Evolutionary conservation across 2,329 filamentous ascomycete species (phyloP), one percentile per base, ranked within the genome.

Genomic region (Cladosporium cucumerinum): DNA sequence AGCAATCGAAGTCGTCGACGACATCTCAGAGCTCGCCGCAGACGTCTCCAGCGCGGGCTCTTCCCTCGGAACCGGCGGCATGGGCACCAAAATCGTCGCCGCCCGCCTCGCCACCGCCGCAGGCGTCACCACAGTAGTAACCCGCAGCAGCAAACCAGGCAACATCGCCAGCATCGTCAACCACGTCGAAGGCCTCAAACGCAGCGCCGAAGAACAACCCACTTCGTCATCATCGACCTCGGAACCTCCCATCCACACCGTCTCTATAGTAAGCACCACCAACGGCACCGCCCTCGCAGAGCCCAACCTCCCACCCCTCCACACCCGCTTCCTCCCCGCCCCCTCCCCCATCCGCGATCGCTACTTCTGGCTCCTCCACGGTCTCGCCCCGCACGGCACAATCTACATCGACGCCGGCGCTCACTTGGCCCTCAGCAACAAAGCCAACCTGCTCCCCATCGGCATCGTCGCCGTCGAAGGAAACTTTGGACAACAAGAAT

Each of bases 51-150:
- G 90, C 32, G 91, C 92, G 25, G 95, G 95, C 4, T 97, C 93
- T 2, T 84, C 90, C 4, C 81, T 99, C 18, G 95, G 95, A 25
- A 99, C 95, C 1, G 95, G 95, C 23, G 95, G 95, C 52, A 99
- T 99, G 95, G 89, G 90, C 68, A 99, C 95, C 65, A 99, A 99
- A 81, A 97, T 99, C 71, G 89, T 96, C 28, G 95, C 95, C 61
- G 95, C 95, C 28, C 87, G 91, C 62, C 85, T 99, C 46, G 95
- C 94, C 36, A 97, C 93, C 7, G 95, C 93, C 39, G 95, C 93
- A 14, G 95, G 95, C 54, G 94, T 98, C 39, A 98, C 93, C 1
- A 98, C 95, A 3, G 87, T 99, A 74, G 98, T 99, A 74, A 97
- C 95, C 10, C 89, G 90, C 69, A 96, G 92, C 65, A 95, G 91